Evolutionary conservation across 2,329 filamentous ascomycete species (phyloP).

Genomic region (Helotiales sp.): DNA sequence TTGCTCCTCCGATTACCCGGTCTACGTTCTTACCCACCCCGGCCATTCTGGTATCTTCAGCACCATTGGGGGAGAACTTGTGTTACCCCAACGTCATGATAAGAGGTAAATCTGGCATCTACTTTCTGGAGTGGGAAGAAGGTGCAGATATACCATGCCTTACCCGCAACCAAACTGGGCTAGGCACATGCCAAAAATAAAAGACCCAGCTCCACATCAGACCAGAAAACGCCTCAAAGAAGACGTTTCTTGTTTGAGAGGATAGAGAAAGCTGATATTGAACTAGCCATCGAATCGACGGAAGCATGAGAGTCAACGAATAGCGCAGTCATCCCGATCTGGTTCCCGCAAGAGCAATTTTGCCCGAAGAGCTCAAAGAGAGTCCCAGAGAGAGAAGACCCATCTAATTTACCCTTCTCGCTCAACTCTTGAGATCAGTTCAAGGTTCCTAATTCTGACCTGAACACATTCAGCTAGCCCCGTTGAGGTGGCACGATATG

Average conservation of each 20-base stretch:
- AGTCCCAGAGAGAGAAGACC: too few relatives aligned
- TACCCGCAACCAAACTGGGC: background rate
- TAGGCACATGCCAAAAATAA: background rate
- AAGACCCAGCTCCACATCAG: background rate
- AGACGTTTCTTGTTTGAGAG: too few relatives aligned
- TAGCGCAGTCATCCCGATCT: background rate
- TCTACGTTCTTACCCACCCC: background rate
- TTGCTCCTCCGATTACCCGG: constrained; percentile 9
- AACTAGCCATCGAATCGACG: too few relatives aligned
- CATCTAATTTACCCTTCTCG: background rate
- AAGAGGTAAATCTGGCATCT: background rate
- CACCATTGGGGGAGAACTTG: background rate
- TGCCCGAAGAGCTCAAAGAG: background rate
- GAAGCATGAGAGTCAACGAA: background rate
- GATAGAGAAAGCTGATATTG: too few relatives aligned
- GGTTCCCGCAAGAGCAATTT: background rate
- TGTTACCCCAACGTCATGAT: background rate
- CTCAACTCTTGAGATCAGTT: background rate
- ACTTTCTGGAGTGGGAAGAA: too few relatives aligned
- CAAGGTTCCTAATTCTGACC: background rate
- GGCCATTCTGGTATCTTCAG: background rate
- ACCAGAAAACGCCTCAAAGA: background rate
- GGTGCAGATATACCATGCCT: background rate
- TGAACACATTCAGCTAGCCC: background rate
- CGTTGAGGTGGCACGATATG: background rate